Evolutionary conservation across 2,329 filamentous ascomycete genomes (phyloP), one percentile per base, ranked within the genome.

Genomic region (Fusarium longipes): DNA sequence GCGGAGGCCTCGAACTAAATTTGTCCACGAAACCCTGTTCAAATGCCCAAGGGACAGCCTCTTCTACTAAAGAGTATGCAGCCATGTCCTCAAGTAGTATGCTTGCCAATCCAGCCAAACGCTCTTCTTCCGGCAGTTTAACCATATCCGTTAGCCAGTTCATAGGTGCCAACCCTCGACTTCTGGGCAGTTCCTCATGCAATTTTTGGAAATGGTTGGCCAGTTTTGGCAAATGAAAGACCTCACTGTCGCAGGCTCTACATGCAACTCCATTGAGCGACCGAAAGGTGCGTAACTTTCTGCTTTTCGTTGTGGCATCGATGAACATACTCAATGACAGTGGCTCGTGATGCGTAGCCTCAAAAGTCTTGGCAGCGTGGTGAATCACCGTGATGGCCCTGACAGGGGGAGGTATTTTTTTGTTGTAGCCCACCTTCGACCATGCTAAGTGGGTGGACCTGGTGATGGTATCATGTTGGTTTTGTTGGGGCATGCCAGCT

Each of bases 341-440:
- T 38, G 83, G 82, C 61, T 88, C 82, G 17, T 79, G 79, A 74
- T 89, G 92, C 47, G 81, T 82, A 17, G 83, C 76, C 40, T 83
- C 80, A 72, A 89, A 92, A 33, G 81, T 82, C 54, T 83, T 82
- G 56, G 85, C 82, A 50, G 89, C 78, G 73, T 91, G 87, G 72
- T 90, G 83, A 39, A 94, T 82, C 11, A 91, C 81, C 44, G 88
- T 83, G 61, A 86, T 86, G 17, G 91, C 82, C 67, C 88, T 87
- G 44, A 92, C 82, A 61, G 84, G 85, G 36, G 85, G 84, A 15
- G 88, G 84, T 17, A 93, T 77, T 49, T 88, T 84, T 68, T 86
- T 86, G 64, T 92, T 80, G 5, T 82, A 82, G 9, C 83, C 83
- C 4, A 89, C 84, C 22, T 81, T 78, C 63, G 85, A 84, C 90